Evolutionary conservation across 139 green algal genomes (phyloP).

Genomic region (Micractinium conductrix): DNA sequence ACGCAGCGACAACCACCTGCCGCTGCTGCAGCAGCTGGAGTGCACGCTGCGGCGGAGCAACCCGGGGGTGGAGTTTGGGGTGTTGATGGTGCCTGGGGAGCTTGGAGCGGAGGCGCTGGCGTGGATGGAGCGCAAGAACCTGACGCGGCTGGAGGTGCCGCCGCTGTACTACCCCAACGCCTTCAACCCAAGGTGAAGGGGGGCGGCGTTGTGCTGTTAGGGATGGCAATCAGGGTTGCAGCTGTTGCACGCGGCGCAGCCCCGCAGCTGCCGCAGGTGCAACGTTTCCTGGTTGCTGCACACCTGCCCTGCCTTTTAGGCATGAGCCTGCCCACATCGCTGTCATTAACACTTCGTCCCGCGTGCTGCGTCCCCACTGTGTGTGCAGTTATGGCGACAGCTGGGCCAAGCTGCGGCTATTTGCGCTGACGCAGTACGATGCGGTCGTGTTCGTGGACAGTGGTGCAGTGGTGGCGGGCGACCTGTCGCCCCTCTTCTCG

Average conservation of each 20-base stretch:
- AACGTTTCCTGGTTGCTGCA: no score
- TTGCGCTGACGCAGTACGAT: conserved; percentile 42
- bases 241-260: no score
- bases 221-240: no score
- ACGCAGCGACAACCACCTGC: no score
- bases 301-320: neutral
- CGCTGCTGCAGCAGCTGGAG: no score
- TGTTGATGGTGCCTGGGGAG: conserved; percentile 2
- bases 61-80: neutral
- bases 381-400: conserved; percentile 32
- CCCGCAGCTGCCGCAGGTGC: no score
- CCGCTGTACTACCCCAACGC: neutral
- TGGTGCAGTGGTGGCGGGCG: conserved; percentile 22
- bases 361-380: neutral
- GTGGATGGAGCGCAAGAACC: neutral
- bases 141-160: neutral
- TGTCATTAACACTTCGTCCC: neutral
- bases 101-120: neutral
- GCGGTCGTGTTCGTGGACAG: conserved; percentile 36
- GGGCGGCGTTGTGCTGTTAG: no score
- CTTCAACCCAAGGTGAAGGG: neutral
- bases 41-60: conserved; percentile 15
- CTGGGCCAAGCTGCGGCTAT: conserved; percentile 39
- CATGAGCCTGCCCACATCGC: neutral
- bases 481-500: conserved; percentile 7